Conservation (phyloP, 2,329 filamentous ascomycete genomes). For the Emmonsiellopsis sp. region DNA sequence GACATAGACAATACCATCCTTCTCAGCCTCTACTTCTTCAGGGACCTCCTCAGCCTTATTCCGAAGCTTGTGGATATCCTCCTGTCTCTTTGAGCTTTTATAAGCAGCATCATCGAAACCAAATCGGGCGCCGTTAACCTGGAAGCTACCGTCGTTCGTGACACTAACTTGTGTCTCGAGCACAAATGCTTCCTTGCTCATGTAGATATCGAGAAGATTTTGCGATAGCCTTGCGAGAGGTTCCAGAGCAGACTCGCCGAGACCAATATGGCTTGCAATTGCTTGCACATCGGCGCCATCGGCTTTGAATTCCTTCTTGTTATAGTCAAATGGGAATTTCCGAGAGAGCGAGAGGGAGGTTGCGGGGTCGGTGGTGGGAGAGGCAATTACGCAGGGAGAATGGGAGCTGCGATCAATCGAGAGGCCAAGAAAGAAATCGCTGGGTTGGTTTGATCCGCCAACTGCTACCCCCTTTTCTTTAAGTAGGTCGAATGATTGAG, state of each 20-base stretch:
- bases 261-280: conserved; percentile 42
- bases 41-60: conserved; percentile 44
- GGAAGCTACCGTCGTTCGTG: conserved; percentile 33
- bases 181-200: conserved; percentile 56
- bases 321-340: conserved; percentile 56
- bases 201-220: conserved; percentile 51
- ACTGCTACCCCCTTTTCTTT: conserved; percentile 41
- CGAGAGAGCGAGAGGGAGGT: conserved; percentile 36
- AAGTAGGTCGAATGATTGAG: conserved; percentile 49
- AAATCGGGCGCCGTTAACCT: conserved; percentile 48
- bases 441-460: conserved; percentile 26
- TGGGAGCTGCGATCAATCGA: conserved; percentile 55
- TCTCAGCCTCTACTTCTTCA: conserved; percentile 54
- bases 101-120: conserved; percentile 64
- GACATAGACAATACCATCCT: conserved; percentile 71
- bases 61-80: conserved; percentile 50
- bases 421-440: conserved; percentile 50
- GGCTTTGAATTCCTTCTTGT: conserved; percentile 36
- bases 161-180: conserved; percentile 45
- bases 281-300: conserved; percentile 32
- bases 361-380: conserved; percentile 41
- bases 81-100: conserved; percentile 52
- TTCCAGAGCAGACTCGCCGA: conserved; percentile 39
- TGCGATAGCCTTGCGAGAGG: conserved; percentile 43
- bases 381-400: conserved; percentile 56